Percentiles rank a stretch among this genome's conserved stretches.
Conservation (phyloP, 768 basidiomycete species). For the Kwoniella dejecticola region DNA sequence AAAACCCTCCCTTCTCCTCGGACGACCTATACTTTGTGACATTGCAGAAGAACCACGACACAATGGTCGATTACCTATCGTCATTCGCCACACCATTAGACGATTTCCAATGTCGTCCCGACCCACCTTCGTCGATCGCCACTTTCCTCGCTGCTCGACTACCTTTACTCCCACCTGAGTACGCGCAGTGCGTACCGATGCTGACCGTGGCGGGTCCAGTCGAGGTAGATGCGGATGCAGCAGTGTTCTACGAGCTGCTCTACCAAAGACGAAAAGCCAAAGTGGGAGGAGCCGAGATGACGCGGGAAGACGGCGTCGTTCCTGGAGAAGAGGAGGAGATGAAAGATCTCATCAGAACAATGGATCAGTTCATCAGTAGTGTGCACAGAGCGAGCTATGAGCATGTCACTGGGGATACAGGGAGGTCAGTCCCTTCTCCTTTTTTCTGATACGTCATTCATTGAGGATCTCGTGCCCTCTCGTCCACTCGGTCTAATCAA, state of each 20-base stretch:
- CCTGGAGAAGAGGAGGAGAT: conserved; percentile 13
- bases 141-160: conserved; percentile 10
- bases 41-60: conserved; percentile 19
- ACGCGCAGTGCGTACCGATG: conserved; percentile 11
- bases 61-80: conserved; percentile 29
- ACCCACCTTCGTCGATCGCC: conserved; percentile 6
- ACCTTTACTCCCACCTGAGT: not conserved
- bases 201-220: conserved; percentile 22
- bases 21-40: too few relatives aligned
- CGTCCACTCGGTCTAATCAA: not conserved
- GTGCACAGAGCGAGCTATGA: conserved; percentile 7
- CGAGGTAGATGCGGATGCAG: conserved; percentile 20
- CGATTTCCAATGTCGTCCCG: conserved; percentile 2
- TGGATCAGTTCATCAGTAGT: conserved; percentile 11
- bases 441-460: too few relatives aligned
- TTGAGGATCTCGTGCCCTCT: not conserved
- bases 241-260: conserved; percentile 18
- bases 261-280: conserved; percentile 16
- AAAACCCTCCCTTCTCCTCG: too few relatives aligned
- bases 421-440: conserved; percentile 2
- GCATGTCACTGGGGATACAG: conserved; percentile 1
- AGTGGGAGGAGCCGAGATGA: conserved; percentile 7
- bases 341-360: conserved; percentile 1
- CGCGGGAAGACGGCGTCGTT: conserved; percentile 4
- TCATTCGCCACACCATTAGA: conserved; percentile 14